These are phyloP conservation scores for grape (Vitis vinifera) DNA, from an alignment of 164 flowering plant species.

Conservation along the genomic window DNA sequence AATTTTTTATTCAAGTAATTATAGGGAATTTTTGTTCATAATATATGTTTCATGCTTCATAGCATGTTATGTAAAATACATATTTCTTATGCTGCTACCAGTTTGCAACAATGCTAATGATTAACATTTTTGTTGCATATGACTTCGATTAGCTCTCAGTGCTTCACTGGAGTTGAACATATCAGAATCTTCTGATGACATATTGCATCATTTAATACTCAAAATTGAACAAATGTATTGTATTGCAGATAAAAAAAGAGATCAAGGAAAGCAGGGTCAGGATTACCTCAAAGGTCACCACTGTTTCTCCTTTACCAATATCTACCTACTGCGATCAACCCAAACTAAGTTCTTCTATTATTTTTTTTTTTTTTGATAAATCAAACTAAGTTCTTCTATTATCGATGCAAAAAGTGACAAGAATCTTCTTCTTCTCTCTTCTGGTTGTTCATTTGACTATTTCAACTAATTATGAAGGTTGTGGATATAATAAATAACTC, in stretches of 20 bases:
- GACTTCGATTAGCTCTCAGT: background rate
- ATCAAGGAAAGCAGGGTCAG: conserved; percentile 83
- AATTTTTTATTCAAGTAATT: too few species aligned
- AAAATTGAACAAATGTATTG: background rate
- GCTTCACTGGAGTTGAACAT: background rate
- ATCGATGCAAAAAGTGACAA: background rate
- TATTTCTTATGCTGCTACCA: background rate
- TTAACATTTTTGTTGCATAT: background rate
- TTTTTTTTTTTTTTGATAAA: too few species aligned
- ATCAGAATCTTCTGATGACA: background rate
- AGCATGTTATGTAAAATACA: background rate
- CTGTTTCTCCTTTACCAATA: conserved; percentile 7
- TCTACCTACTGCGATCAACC: background rate
- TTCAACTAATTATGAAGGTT: conserved; percentile 56
- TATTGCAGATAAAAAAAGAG: conserved; percentile 83
- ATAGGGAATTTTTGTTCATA: too few species aligned
- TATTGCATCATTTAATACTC: background rate
- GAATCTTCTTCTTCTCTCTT: background rate
- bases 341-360: background rate
- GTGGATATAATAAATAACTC: conserved; percentile 67
- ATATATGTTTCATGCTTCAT: background rate
- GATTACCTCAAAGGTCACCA: conserved; percentile 78
- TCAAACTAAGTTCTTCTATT: background rate
- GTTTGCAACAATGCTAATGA: background rate
- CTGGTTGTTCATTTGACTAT: conserved; percentile 7